These are phyloP conservation scores for Penicillium manginii DNA, from an alignment of 495 filamentous ascomycete genomes.

Conservation along the genomic window DNA sequence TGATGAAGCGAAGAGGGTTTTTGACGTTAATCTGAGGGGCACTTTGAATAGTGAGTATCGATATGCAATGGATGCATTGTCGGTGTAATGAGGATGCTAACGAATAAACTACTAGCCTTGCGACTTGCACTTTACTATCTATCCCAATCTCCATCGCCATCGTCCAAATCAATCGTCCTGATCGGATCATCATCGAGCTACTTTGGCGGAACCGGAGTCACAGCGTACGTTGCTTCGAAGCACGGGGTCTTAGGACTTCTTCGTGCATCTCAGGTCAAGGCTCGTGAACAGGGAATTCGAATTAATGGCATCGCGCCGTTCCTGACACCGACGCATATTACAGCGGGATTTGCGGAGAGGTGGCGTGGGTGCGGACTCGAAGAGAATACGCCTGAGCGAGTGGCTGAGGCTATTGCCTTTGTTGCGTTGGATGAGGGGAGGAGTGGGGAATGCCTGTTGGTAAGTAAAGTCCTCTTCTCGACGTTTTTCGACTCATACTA, in stretches of 20 bases:
- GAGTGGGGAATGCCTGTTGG: conserved; percentile 26
- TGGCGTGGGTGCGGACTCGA: conserved; percentile 29
- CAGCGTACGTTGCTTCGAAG: conserved; percentile 37
- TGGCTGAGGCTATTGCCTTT: conserved; percentile 27
- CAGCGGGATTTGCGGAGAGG: conserved; percentile 20
- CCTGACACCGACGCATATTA: conserved; percentile 34
- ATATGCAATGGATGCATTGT: no score
- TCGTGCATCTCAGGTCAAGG: conserved; percentile 28
- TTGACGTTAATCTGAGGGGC: conserved; percentile 42
- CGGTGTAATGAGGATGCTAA: no score
- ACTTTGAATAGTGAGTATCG: conserved; percentile 35
- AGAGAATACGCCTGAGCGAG: conserved; percentile 28
- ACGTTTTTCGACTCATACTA: neutral
- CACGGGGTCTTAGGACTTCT: conserved; percentile 36
- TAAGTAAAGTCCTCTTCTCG: conserved; percentile 8
- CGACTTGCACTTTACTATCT: conserved; percentile 26
- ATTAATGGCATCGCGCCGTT: conserved; percentile 38
- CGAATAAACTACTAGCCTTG: no score
- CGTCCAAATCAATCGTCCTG: conserved; percentile 29
- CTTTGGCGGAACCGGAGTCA: conserved; percentile 35
- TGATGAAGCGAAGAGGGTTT: conserved; percentile 25
- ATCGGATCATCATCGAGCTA: conserved; percentile 34
- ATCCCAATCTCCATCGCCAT: conserved; percentile 2
- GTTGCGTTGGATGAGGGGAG: conserved; percentile 18
- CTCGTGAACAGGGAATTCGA: conserved; percentile 20